Conservation (phyloP, 805 yeast species). For the Nakazawaea peltata region DNA sequence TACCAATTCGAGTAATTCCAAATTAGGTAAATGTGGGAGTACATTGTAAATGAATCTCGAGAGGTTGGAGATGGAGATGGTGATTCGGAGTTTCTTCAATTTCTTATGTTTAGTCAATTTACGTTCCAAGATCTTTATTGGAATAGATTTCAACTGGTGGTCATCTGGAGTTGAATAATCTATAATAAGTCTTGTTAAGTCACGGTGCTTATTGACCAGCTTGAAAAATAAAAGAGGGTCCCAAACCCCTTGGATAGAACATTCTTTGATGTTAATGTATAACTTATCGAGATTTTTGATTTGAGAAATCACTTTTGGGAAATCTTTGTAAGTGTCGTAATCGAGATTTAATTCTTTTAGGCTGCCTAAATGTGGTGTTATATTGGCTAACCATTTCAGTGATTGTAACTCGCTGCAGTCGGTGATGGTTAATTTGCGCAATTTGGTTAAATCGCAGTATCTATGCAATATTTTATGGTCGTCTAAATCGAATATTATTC, state of each 20-base stretch:
- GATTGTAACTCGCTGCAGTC: conserved; percentile 13
- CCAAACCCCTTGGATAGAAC: background rate
- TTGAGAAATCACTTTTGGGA: conserved; percentile 11
- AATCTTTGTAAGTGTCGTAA: conserved; percentile 14
- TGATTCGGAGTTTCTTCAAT: conserved; percentile 14
- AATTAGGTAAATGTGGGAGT: conserved; percentile 4
- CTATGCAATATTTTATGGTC: conserved; percentile 12
- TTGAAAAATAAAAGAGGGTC: conserved; percentile 6
- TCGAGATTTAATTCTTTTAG: conserved; percentile 14
- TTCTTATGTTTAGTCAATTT: conserved; percentile 10
- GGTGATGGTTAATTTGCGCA: conserved; percentile 14
- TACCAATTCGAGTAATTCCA: conserved; percentile 15
- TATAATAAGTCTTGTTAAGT: conserved; percentile 14
- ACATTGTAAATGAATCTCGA: conserved; percentile 8
- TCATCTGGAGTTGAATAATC: conserved; percentile 14
- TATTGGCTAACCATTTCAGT: conserved; percentile 2
- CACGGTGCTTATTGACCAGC: conserved; percentile 8
- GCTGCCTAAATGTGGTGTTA: conserved; percentile 11
- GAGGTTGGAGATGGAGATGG: conserved; percentile 11
- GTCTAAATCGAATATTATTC: conserved; percentile 10
- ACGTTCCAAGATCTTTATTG: conserved; percentile 7
- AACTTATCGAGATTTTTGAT: conserved; percentile 11
- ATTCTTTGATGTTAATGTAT: conserved; percentile 13
- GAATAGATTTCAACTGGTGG: conserved; percentile 6
- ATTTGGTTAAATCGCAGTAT: conserved; percentile 12